Evolutionary conservation across 306 rosid species (phyloP), one percentile per base, ranked within the genome.

Genomic region (Trifolium dubium): DNA sequence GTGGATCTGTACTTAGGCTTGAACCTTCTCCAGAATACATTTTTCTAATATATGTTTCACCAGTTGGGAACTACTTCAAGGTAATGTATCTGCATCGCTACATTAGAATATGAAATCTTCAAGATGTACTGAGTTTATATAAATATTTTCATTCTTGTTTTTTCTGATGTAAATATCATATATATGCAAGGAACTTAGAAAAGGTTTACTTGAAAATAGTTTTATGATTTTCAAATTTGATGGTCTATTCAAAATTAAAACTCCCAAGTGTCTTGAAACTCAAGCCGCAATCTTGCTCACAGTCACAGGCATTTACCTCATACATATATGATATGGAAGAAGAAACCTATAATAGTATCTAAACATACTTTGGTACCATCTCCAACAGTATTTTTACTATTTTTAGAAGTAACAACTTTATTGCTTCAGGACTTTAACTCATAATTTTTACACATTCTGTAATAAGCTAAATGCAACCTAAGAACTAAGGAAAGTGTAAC

Each of bases 21-120:
- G 96, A 96, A 53, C 99, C 99, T 68, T 86, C 99, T 63, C 97
- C 97, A 2, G 99, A 94, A 88, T 94, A 92, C 83, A 94, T 95
- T 53, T 94, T 94, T 84, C 78, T 94, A 15, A 89, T 94, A 53
- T 94, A 85, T 73, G 99, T 94, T 85, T 89, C 99, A 17, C 97
- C 99, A 29, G 99, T 94, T 61, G 99, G 99, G 73, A 94, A 92
- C 84, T 94, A 94, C 87, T 94, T 91, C 80, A 92, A 94, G 99
- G 99, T 89, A 75, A 79, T 72, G 65, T 12, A 8, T 69, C 17
- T 34, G n/a, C 7, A 49, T 54, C 79, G 61, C 35, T 54, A 54
- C 8, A 58, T 64, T 17, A 12, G 37, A 55, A 50, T 68, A 13
- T 10, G 37, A 29, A 64, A 59, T 59, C 71, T 47, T 64, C 34